These are phyloP conservation scores for Aspergillus bertholletiae DNA, from an alignment of 495 filamentous ascomycete species.

Conservation along the genomic window DNA sequence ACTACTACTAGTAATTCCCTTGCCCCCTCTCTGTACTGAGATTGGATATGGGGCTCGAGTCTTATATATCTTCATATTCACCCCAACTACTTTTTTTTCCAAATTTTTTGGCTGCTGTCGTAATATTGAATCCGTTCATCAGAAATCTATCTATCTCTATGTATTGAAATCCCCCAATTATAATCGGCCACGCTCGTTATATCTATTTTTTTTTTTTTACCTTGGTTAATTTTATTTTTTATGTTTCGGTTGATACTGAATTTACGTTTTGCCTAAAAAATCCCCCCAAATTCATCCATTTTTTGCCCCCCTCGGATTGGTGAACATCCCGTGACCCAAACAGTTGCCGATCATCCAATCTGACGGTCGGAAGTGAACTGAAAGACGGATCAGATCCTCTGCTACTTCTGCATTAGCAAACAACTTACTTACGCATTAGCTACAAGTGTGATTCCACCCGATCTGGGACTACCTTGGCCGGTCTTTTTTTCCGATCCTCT, in stretches of 20 bases:
- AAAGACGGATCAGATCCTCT: background rate
- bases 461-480: background rate
- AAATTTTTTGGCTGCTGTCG: too few species aligned
- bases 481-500: background rate
- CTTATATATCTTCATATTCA: background rate
- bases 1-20: background rate
- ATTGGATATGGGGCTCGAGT: background rate
- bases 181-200: background rate
- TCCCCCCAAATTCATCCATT: background rate
- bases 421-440: background rate
- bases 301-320: background rate
- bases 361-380: slow-evolving; percentile 1
- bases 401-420: background rate
- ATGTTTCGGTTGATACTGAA: background rate
- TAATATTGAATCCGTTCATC: too few species aligned
- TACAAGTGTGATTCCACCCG: background rate
- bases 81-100: background rate
- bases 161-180: background rate
- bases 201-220: too few species aligned
- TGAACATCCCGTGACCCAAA: slow-evolving; percentile 1
- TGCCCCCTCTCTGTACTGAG: background rate
- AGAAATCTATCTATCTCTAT: too few species aligned
- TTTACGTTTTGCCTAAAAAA: background rate
- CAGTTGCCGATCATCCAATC: slow-evolving; percentile 1
- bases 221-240: too few species aligned